Conservation (phyloP, 139 green algal species). For the Limnomonas spitsbergensis region DNA sequence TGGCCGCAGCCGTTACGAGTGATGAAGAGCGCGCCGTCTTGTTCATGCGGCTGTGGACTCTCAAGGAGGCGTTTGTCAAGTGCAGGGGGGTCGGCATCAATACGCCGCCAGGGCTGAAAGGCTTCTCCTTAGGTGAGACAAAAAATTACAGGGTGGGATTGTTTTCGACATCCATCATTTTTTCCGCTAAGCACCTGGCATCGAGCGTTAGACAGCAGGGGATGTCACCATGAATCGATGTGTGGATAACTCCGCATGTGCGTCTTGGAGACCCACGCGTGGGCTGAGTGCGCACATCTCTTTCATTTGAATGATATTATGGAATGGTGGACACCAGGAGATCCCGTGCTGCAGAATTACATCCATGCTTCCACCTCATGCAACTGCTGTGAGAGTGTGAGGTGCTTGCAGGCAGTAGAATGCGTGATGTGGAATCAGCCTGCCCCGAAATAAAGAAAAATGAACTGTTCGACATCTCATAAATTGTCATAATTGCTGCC, state of each 20-base stretch:
- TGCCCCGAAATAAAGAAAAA: background rate
- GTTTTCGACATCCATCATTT: background rate
- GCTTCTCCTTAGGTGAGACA: slow-evolving; percentile 47
- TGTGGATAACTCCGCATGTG: too few relatives aligned
- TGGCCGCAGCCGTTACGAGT: background rate
- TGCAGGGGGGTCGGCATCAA: slow-evolving; percentile 54
- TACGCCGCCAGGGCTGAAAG: slow-evolving; percentile 47
- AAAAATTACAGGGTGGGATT: background rate
- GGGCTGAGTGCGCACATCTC: background rate
- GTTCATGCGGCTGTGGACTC: slow-evolving; percentile 69
- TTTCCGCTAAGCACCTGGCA: background rate
- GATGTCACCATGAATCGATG: too few relatives aligned
- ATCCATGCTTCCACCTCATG: too few relatives aligned
- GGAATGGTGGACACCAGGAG: too few relatives aligned
- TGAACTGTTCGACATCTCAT: too few relatives aligned
- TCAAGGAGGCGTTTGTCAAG: slow-evolving; percentile 81
- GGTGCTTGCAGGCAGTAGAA: background rate
- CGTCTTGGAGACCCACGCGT: background rate
- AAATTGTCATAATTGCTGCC: too few relatives aligned
- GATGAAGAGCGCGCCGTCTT: slow-evolving; percentile 12
- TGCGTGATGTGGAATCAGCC: background rate
- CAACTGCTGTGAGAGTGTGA: too few relatives aligned
- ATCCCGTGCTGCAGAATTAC: too few relatives aligned
- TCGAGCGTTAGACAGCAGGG: background rate
- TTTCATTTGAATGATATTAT: background rate